Evolutionary conservation across 345 rosid genomes (phyloP).

Genomic region (Microthlaspi erraticum): DNA sequence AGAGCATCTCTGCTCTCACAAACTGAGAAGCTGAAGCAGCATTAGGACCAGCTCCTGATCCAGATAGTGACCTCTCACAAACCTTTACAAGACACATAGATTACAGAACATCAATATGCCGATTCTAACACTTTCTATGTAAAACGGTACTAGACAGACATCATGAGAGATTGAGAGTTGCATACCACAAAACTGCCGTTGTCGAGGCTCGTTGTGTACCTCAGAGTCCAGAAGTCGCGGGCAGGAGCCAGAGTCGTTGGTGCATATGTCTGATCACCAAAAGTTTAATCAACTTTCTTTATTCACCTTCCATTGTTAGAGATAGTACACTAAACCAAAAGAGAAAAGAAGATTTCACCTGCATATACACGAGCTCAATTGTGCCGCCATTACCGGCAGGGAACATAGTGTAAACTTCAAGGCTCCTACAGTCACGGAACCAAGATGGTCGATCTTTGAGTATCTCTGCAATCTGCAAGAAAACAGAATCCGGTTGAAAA

Average conservation of each 20-base stretch:
- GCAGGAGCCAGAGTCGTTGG: constrained; percentile 99
- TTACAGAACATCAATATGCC: neutral
- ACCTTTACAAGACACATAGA: constrained; percentile 50
- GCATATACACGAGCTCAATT: constrained; percentile 90
- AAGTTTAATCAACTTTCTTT: constrained; percentile 30
- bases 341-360: constrained; percentile 53
- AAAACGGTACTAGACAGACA: neutral
- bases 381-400: constrained; percentile 97
- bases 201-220: constrained; percentile 90
- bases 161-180: neutral
- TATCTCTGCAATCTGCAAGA: constrained; percentile 88
- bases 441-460: constrained; percentile 98
- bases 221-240: constrained; percentile 96
- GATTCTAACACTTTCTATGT: neutral
- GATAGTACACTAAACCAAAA: constrained; percentile 5
- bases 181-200: constrained; percentile 99
- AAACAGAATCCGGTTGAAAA: neutral
- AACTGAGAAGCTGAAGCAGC: constrained; percentile 81
- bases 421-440: constrained; percentile 99
- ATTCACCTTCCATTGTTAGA: neutral
- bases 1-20: constrained; percentile 96
- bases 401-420: constrained; percentile 93
- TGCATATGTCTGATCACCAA: constrained; percentile 70
- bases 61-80: constrained; percentile 98
- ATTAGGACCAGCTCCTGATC: constrained; percentile 91